Percentiles rank a stretch among this genome's conserved stretches.
phyloP scores from a whole-genome alignment of 1,284 basidiomycete species.

The Ustilago trichophora region DNA sequence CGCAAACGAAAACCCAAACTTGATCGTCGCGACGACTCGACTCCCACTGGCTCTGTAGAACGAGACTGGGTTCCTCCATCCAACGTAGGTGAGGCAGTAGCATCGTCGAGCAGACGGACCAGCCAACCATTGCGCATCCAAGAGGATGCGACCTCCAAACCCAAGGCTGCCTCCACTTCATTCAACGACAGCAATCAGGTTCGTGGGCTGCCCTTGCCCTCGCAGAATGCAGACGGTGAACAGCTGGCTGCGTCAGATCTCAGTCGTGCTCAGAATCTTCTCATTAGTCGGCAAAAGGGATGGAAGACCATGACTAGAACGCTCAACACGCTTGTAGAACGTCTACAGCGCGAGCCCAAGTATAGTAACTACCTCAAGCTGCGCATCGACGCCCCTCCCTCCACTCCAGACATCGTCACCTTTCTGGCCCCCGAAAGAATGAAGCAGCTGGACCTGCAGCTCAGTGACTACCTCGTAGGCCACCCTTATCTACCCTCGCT shows the following conservation, averaged over 20 bases:
- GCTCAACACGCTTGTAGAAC: conserved; percentile 10
- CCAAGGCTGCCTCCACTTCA: too few relatives aligned
- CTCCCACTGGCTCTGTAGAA: conserved; percentile 3
- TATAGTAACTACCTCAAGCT: conserved; percentile 15
- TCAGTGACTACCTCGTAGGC: conserved; percentile 21
- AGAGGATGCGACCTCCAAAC: too few relatives aligned
- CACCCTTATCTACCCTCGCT: conserved; percentile 24
- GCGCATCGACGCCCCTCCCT: conserved; percentile 17
- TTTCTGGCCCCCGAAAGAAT: conserved; percentile 4
- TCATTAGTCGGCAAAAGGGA: conserved; percentile 8
- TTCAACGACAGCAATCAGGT: too few relatives aligned
- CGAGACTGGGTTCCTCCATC: too few relatives aligned
- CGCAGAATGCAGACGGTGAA: conserved; percentile 3
- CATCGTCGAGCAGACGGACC: too few relatives aligned
- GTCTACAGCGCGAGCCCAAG: conserved; percentile 1
- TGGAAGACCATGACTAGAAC: conserved; percentile 18
- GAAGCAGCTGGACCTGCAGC: background rate
- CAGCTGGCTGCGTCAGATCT: conserved; percentile 15
- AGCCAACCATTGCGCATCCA: too few relatives aligned
- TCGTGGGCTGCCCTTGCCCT: background rate
- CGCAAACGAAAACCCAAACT: conserved; percentile 37
- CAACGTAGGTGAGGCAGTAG: too few relatives aligned
- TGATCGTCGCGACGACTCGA: background rate
- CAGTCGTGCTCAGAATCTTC: conserved; percentile 10
- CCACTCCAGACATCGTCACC: conserved; percentile 10